Evolutionary conservation across 106 monocot species (phyloP).

Genomic region (Dendrobium nobile): DNA sequence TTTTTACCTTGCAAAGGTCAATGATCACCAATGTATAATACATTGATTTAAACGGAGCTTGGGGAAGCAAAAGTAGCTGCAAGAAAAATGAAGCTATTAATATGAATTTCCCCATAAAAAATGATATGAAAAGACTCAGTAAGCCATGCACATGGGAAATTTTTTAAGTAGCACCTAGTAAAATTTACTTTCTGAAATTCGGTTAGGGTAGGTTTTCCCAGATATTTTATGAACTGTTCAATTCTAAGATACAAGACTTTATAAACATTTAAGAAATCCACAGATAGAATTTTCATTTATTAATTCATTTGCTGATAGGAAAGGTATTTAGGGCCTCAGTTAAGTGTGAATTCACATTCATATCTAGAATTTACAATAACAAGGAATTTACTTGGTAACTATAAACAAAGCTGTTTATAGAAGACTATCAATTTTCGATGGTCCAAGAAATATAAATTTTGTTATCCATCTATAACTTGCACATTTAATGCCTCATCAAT

Average conservation of each 20-base stretch:
- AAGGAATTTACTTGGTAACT: background rate
- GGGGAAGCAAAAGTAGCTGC: conserved; percentile 80
- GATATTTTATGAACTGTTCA: background rate
- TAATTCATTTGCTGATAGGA: background rate
- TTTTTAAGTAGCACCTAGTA: background rate
- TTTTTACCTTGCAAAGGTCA: conserved; percentile 91
- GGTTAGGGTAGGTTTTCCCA: background rate
- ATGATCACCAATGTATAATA: conserved; percentile 94
- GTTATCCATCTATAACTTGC: background rate
- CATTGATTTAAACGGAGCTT: conserved; percentile 78
- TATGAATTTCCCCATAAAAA: background rate
- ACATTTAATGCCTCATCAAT: background rate
- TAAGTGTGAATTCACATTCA: background rate
- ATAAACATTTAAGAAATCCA: background rate
- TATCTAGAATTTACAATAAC: background rate
- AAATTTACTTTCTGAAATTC: background rate
- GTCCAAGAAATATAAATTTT: background rate
- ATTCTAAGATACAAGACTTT: background rate
- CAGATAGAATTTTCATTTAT: background rate
- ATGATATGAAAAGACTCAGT: background rate
- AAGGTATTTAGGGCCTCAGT: background rate
- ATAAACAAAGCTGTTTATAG: background rate
- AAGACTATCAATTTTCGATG: background rate
- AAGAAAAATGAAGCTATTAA: conserved; percentile 15
- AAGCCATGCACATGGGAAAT: background rate